phyloP scores from a whole-genome alignment of 2,329 filamentous ascomycete species.

The Botrytis tulipae region DNA sequence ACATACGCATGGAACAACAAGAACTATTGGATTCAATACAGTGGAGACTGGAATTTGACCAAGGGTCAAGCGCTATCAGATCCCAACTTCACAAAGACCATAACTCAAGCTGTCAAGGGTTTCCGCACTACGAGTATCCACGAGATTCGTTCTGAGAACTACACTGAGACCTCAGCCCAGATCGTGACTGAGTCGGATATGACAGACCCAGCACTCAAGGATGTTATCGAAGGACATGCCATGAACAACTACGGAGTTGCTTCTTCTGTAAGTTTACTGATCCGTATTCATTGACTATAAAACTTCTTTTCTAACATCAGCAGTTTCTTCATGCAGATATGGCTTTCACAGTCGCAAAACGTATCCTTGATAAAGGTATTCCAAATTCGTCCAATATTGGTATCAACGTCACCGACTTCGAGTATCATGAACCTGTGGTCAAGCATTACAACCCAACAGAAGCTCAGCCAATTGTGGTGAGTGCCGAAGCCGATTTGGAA shows the following conservation, averaged over 20 bases:
- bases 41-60: constrained; percentile 53
- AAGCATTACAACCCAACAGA: background rate
- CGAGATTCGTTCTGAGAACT: background rate
- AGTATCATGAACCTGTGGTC: background rate
- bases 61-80: constrained; percentile 45
- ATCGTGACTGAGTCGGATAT: background rate
- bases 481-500: background rate
- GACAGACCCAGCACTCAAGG: constrained; percentile 40
- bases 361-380: background rate
- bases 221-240: constrained; percentile 18
- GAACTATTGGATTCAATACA: constrained; percentile 61
- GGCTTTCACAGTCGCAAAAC: constrained; percentile 51
- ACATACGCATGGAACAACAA: constrained; percentile 66
- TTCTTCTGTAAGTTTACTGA: constrained; percentile 43
- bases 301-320: constrained; percentile 11
- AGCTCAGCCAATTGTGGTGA: background rate
- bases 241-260: constrained; percentile 25
- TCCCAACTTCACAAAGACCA: constrained; percentile 50
- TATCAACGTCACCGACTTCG: background rate
- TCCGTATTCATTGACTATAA: background rate
- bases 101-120: background rate
- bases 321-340: constrained; percentile 58
- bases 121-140: background rate
- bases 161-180: background rate
- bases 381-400: background rate